Conservation (phyloP, 148 eudicot species). For the Polygonum maritimum region DNA sequence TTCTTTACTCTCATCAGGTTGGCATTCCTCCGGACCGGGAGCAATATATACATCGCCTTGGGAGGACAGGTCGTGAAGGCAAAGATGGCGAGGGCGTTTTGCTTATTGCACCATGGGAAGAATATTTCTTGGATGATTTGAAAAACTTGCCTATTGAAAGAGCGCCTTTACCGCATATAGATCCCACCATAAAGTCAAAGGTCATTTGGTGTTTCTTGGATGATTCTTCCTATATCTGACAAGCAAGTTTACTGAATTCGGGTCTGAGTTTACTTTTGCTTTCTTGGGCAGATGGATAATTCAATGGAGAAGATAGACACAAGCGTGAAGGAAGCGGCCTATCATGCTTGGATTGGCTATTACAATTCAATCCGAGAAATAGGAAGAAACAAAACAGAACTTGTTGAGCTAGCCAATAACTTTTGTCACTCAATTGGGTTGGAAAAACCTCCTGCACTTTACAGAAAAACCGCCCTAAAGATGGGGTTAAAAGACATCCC, state of each 20-base stretch:
- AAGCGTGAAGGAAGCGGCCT: conserved; percentile 81
- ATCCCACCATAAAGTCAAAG: conserved; percentile 20
- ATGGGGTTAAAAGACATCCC: conserved; percentile 89
- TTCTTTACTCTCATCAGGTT: conserved; percentile 32
- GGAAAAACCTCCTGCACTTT: conserved; percentile 66
- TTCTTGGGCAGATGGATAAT: conserved; percentile 51
- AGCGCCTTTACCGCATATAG: conserved; percentile 36
- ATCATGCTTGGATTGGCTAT: conserved; percentile 95
- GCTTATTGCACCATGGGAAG: conserved; percentile 93
- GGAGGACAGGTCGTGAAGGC: conserved; percentile 91
- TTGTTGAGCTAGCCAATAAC: conserved; percentile 60
- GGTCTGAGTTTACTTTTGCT: not conserved
- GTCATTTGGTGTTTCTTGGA: not conserved
- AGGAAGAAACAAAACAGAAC: conserved; percentile 83
- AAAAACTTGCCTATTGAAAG: conserved; percentile 60
- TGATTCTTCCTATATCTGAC: not conserved
- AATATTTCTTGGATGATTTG: conserved; percentile 61
- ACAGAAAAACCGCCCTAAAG: conserved; percentile 68
- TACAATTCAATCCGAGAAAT: conserved; percentile 69
- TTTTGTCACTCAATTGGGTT: conserved; percentile 71
- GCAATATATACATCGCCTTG: conserved; percentile 79
- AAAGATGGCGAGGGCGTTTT: conserved; percentile 77
- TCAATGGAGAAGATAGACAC: conserved; percentile 60
- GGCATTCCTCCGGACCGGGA: conserved; percentile 76
- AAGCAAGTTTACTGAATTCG: not conserved